Conservation (phyloP, 345 rosid species). For the Noccaea caerulescens region DNA sequence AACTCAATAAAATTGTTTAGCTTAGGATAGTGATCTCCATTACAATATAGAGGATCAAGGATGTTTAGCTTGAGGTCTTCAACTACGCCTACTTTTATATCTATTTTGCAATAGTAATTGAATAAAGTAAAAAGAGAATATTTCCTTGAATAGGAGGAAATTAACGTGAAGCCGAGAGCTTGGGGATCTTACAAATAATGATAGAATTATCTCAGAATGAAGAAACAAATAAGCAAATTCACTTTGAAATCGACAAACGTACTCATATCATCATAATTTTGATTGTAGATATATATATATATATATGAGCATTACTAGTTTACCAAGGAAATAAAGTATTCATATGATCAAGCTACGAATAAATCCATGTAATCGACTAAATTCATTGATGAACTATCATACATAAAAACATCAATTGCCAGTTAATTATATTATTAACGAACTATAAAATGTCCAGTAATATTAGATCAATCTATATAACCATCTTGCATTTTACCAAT, state of each 20-base stretch:
- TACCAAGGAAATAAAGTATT: neutral
- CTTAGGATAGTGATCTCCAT: neutral
- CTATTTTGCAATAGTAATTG: neutral
- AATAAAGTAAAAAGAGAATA: neutral
- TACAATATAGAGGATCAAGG: neutral
- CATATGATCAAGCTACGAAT: neutral
- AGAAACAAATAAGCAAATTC: neutral
- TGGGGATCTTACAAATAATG: slow-evolving; percentile 43
- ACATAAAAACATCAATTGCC: neutral
- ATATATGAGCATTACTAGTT: neutral
- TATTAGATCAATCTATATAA: neutral
- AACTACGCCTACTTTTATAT: slow-evolving; percentile 13
- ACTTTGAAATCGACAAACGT: slow-evolving; percentile 12
- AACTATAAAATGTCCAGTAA: neutral
- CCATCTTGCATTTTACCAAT: slow-evolving; percentile 21
- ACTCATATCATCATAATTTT: neutral
- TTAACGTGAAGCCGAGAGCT: slow-evolving; percentile 44
- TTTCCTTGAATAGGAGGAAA: slow-evolving; percentile 40
- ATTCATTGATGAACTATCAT: neutral
- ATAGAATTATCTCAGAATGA: slow-evolving; percentile 24
- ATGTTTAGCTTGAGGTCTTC: slow-evolving; percentile 12
- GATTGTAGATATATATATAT: neutral
- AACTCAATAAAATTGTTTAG: neutral
- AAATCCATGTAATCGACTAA: neutral
- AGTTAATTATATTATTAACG: neutral